These are phyloP conservation scores for Xylaria sp. DNA, from an alignment of 2,329 filamentous ascomycete species.

Conservation along the genomic window DNA sequence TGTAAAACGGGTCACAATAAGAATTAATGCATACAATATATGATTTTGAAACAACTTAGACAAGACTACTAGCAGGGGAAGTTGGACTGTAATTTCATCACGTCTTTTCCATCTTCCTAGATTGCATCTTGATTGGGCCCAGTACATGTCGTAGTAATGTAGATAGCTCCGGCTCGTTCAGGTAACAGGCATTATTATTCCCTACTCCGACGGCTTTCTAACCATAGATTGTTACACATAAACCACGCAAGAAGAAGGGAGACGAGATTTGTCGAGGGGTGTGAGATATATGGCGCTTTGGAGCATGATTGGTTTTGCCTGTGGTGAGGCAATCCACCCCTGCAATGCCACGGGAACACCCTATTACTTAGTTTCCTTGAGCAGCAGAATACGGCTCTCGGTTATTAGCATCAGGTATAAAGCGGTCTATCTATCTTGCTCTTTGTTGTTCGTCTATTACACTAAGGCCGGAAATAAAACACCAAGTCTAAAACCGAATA, in stretches of 20 bases:
- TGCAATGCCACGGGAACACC: not conserved
- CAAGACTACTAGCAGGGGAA: not conserved
- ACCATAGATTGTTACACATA: not conserved
- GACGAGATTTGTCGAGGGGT: not conserved
- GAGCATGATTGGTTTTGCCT: not conserved
- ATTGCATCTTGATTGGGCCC: not conserved
- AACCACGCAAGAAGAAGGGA: not conserved
- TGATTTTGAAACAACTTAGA: not conserved
- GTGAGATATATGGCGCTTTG: not conserved
- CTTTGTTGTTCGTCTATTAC: not conserved
- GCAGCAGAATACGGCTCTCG: not conserved
- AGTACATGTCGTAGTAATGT: not conserved
- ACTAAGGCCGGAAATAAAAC: not conserved
- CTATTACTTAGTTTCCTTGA: not conserved
- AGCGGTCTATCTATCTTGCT: not conserved
- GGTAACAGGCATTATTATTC: not conserved
- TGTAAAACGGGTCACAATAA: not conserved
- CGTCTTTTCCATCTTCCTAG: too few relatives aligned
- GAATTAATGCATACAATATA: constrained; percentile 8
- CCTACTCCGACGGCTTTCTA: not conserved
- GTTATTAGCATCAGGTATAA: not conserved
- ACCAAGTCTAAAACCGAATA: not conserved
- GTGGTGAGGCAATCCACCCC: not conserved
- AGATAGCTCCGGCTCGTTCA: too few relatives aligned
- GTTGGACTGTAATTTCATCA: too few relatives aligned